A percentile compares a stretch with the other conserved stretches of the same genome.
Evolutionary conservation across 2,329 filamentous ascomycete genomes (phyloP).

Genomic region (Neofusicoccum umdonicola): DNA sequence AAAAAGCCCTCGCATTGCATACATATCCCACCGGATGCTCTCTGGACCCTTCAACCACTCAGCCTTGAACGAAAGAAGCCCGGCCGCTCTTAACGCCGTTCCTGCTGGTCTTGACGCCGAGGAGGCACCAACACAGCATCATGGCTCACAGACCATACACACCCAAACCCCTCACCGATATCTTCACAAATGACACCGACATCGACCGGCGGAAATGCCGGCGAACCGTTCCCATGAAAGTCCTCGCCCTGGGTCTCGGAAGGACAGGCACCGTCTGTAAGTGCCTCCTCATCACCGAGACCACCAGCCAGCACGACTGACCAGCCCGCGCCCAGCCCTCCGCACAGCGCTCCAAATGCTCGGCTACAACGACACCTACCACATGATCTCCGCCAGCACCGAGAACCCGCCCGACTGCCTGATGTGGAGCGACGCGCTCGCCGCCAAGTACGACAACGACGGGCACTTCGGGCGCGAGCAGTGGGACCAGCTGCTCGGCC

Average conservation of each 20-base stretch:
- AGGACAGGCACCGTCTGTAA: conserved; percentile 30
- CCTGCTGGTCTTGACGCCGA: too few species aligned
- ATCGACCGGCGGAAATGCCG: conserved; percentile 65
- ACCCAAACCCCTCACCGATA: conserved; percentile 55
- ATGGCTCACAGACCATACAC: conserved; percentile 27
- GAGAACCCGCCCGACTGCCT: neutral
- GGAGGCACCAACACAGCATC: neutral
- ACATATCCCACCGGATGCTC: neutral
- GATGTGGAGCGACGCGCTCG: conserved; percentile 35
- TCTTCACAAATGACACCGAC: conserved; percentile 64
- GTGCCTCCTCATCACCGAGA: neutral
- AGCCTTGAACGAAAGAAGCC: neutral
- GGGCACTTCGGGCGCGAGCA: conserved; percentile 29
- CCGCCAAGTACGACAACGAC: conserved; percentile 31
- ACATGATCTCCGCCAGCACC: neutral
- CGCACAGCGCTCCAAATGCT: conserved; percentile 27
- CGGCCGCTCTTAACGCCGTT: too few species aligned
- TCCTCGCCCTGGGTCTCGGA: conserved; percentile 35
- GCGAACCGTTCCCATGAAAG: conserved; percentile 24
- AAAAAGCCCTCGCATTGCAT: neutral
- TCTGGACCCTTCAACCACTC: neutral
- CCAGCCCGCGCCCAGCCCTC: neutral
- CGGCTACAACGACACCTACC: conserved; percentile 22
- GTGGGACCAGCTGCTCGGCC: conserved; percentile 36
- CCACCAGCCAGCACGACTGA: conserved; percentile 28